A percentile compares a stretch with the other conserved stretches of the same genome.
Conservation (phyloP, 106 monocot species). For the Allium sativum region DNA sequence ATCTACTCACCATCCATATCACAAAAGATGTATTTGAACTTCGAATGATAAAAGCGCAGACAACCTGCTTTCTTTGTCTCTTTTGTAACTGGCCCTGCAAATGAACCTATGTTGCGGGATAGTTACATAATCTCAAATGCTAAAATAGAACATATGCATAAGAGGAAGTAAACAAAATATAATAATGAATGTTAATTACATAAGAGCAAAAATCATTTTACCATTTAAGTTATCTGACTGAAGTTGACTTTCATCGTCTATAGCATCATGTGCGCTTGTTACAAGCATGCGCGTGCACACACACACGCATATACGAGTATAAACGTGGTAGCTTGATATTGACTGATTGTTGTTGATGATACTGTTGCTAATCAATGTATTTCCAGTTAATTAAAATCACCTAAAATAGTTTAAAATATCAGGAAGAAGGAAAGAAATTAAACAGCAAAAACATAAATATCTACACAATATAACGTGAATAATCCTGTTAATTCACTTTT, state of each 20-base stretch:
- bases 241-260: slow-evolving; percentile 24
- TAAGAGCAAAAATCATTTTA: slow-evolving; percentile 11
- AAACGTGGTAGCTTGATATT: too few relatives aligned
- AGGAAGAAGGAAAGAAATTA: too few relatives aligned
- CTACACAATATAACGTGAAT: too few relatives aligned
- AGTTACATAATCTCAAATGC: slow-evolving; percentile 20
- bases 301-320: too few relatives aligned
- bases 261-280: slow-evolving; percentile 40
- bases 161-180: too few relatives aligned
- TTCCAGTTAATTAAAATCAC: too few relatives aligned
- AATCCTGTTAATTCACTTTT: too few relatives aligned
- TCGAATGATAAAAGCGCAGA: slow-evolving; percentile 54
- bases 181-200: neutral
- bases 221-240: slow-evolving; percentile 18
- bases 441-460: too few relatives aligned
- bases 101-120: slow-evolving; percentile 23
- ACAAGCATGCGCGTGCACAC: too few relatives aligned
- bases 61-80: slow-evolving; percentile 33
- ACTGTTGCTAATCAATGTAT: too few relatives aligned
- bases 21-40: slow-evolving; percentile 81
- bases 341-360: too few relatives aligned
- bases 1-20: slow-evolving; percentile 85
- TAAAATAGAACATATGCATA: slow-evolving; percentile 4
- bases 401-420: too few relatives aligned
- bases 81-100: slow-evolving; percentile 38